Evolutionary conservation across 768 basidiomycete species (phyloP).

Genomic region (Kwoniella sp.): DNA sequence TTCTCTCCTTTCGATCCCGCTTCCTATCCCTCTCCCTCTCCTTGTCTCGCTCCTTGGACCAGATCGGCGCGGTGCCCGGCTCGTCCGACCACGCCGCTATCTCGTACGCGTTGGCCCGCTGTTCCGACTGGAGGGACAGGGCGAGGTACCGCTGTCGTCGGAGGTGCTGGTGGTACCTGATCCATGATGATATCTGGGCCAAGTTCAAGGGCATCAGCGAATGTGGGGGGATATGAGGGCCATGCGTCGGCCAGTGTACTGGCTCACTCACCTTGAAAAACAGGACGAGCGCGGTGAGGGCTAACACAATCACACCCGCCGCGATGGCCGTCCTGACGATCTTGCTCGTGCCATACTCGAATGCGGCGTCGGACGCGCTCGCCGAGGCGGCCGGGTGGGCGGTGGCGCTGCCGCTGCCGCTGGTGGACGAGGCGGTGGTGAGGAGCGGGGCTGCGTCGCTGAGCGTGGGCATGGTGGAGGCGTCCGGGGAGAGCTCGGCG

Average conservation of each 20-base stretch:
- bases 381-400: too few species aligned
- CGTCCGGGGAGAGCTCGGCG: too few species aligned
- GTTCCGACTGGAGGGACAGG: slow-evolving; percentile 22
- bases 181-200: slow-evolving; percentile 33
- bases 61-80: slow-evolving; percentile 24
- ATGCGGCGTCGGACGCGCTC: too few species aligned
- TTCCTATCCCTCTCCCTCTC: slow-evolving; percentile 16
- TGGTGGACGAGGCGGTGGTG: too few species aligned
- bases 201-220: too few species aligned
- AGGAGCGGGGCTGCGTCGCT: too few species aligned
- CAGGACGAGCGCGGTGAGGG: slow-evolving; percentile 27
- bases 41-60: background rate
- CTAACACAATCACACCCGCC: slow-evolving; percentile 39
- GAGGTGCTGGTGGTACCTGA: slow-evolving; percentile 27
- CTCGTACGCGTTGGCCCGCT: slow-evolving; percentile 34
- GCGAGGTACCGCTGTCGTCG: slow-evolving; percentile 27
- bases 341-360: slow-evolving; percentile 35
- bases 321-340: slow-evolving; percentile 41
- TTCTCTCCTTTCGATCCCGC: slow-evolving; percentile 21
- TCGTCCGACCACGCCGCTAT: slow-evolving; percentile 42
- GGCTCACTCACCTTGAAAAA: slow-evolving; percentile 43
- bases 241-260: too few species aligned
- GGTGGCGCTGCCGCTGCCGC: too few species aligned
- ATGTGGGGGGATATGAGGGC: too few species aligned
- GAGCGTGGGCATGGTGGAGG: too few species aligned